A percentile compares a stretch with the other conserved stretches of the same genome.
Evolutionary conservation across 1,284 basidiomycete genomes (phyloP).

Genomic region (Somion occarium): DNA sequence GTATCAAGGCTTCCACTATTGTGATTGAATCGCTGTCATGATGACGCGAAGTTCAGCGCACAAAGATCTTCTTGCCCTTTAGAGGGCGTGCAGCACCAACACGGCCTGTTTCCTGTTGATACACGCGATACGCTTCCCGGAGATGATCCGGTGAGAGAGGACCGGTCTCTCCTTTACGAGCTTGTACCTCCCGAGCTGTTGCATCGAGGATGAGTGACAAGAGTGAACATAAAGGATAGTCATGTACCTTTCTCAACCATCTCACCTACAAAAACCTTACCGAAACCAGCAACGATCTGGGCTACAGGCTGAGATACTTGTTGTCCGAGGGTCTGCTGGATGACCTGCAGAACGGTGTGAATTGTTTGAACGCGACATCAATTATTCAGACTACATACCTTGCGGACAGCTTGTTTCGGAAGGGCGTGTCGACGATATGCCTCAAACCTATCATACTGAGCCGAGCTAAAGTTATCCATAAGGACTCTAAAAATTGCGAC

Average conservation of each 20-base stretch:
- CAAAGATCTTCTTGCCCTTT: constrained; percentile 61
- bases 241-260: constrained; percentile 79
- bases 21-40: too few relatives aligned
- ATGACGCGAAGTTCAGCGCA: constrained; percentile 33
- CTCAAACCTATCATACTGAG: constrained; percentile 86
- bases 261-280: constrained; percentile 91
- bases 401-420: constrained; percentile 78
- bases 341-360: constrained; percentile 46
- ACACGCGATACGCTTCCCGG: constrained; percentile 81
- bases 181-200: constrained; percentile 72
- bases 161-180: constrained; percentile 66
- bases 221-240: not conserved
- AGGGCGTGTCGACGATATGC: constrained; percentile 81
- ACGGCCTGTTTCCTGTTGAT: constrained; percentile 75
- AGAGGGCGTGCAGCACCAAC: constrained; percentile 72
- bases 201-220: not conserved
- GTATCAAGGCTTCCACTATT: too few relatives aligned
- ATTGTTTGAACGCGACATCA: constrained; percentile 2
- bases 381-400: constrained; percentile 38
- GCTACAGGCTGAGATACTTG: constrained; percentile 84
- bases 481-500: constrained; percentile 50
- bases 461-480: constrained; percentile 81
- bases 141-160: constrained; percentile 84
- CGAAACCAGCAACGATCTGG: constrained; percentile 84
- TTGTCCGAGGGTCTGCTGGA: constrained; percentile 79